A percentile compares a stretch with the other conserved stretches of the same genome.
Evolutionary conservation across 169 alveolate species (phyloP).

Genomic region (Prorocentrum cordatum): DNA sequence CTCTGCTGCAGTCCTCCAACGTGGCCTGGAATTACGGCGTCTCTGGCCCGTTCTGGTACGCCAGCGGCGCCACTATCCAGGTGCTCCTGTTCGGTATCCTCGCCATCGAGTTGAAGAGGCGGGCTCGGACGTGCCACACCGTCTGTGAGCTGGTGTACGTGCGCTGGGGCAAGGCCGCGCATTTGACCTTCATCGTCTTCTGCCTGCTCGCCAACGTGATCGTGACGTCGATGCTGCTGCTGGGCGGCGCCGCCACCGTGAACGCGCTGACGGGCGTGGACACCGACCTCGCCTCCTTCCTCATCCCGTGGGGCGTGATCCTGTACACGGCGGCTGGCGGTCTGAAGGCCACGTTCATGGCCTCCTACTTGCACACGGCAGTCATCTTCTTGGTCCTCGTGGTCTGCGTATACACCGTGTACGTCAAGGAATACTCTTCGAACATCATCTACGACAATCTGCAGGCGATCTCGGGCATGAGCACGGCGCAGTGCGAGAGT

Average conservation of each 20-base stretch:
- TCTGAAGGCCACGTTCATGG: constrained; percentile 56
- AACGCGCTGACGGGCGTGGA: constrained; percentile 31
- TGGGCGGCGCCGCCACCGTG: constrained; percentile 50
- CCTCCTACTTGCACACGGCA: constrained; percentile 50
- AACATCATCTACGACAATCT: constrained; percentile 4
- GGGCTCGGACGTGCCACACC: constrained; percentile 30
- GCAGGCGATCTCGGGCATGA: constrained; percentile 14
- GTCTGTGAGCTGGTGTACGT: constrained; percentile 36
- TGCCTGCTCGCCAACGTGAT: constrained; percentile 29
- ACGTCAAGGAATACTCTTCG: background rate
- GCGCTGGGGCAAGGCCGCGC: constrained; percentile 32
- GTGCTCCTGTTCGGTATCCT: constrained; percentile 24
- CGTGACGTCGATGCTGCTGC: constrained; percentile 59
- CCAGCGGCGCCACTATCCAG: constrained; percentile 61
- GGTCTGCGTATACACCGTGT: constrained; percentile 34
- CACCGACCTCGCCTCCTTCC: constrained; percentile 19
- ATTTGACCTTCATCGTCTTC: constrained; percentile 19
- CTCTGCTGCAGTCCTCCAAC: constrained; percentile 36
- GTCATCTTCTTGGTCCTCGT: constrained; percentile 45
- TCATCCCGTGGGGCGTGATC: constrained; percentile 39
- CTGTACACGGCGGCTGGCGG: constrained; percentile 55
- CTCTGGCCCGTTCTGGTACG: constrained; percentile 65
- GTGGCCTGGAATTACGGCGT: constrained; percentile 39
- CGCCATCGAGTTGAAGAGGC: constrained; percentile 45
- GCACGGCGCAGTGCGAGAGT: background rate